Evolutionary conservation across 805 yeast genomes (phyloP).

Genomic region (Kodamaea jinghongensis): DNA sequence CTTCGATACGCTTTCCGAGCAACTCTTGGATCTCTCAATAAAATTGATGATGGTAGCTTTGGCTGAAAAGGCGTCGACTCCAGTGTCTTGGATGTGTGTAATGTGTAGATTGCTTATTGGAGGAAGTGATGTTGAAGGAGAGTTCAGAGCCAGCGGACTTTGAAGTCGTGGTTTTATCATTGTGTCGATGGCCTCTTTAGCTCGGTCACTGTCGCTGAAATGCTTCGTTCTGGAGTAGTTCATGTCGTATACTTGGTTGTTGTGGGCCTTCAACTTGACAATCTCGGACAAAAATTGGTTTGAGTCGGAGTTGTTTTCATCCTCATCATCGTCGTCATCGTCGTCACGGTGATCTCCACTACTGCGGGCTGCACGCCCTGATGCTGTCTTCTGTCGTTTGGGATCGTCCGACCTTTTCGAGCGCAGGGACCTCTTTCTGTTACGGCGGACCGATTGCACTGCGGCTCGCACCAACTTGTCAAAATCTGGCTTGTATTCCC

Average conservation of each 20-base stretch:
- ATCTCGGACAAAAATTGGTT: conserved; percentile 34
- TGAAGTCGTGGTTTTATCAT: conserved; percentile 41
- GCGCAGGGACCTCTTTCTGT: conserved; percentile 63
- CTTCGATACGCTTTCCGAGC: conserved; percentile 45
- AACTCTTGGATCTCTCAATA: conserved; percentile 62
- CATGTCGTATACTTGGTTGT: conserved; percentile 33
- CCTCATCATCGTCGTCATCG: neutral
- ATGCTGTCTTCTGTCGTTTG: conserved; percentile 6
- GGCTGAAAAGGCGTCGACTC: conserved; percentile 15
- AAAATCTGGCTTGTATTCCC: conserved; percentile 62
- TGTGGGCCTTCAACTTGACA: conserved; percentile 30
- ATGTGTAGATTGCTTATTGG: conserved; percentile 9
- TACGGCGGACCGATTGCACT: conserved; percentile 87
- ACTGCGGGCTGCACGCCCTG: conserved; percentile 1
- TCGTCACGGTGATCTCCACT: conserved; percentile 1
- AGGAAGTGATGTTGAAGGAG: conserved; percentile 8
- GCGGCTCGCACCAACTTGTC: conserved; percentile 91
- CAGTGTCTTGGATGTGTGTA: conserved; percentile 7
- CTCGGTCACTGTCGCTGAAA: conserved; percentile 33
- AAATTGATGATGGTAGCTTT: conserved; percentile 24
- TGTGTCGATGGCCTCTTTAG: conserved; percentile 47
- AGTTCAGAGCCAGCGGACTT: conserved; percentile 2
- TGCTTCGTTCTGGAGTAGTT: conserved; percentile 30
- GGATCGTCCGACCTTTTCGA: conserved; percentile 17
- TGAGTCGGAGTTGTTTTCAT: conserved; percentile 6